Evolutionary conservation across 2,329 filamentous ascomycete species (phyloP), one percentile per base, ranked within the genome.

Genomic region (Penicillium sp.): DNA sequence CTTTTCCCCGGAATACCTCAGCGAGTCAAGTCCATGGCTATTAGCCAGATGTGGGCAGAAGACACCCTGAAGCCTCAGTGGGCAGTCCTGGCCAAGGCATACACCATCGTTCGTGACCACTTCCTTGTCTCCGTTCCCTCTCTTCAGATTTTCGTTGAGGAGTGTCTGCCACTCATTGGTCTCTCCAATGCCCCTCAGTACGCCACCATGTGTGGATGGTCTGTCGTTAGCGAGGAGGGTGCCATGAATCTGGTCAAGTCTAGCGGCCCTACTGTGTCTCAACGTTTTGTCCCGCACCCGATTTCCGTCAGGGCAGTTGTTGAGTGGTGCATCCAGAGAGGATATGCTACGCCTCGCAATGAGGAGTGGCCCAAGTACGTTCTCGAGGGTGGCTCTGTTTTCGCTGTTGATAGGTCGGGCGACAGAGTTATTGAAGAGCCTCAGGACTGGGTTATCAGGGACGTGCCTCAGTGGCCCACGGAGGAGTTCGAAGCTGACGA

Each of bases 71-170:
- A 80, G 61, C 72, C 75, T 55, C 77, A 81, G 59, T 83, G 81
- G 80, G 73, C 73, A 45, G 69, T 84, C 55, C 67, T 83, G 53
- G 78, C 80, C 45, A 82, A 81, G 63, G 79, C 81, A 16, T 84
- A 82, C 73, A 83, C 81, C 31, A 74, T 77, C 55, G 72, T 82
- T 45, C 77, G 81, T 45, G 81, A 83, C 60, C 71, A 77, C 42
- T 78, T 47, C 45, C 1, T 36, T 47, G 21, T 45, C 29, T n/a
- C 21, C 29, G 31, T 18, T 1, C 43, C 43, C 5, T 45, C 27
- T 0, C 29, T 45, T 4, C 6, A 29, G 14, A 6, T 1, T 2
- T 45, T 45, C n/a, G 29, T 45, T 34, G 27, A 32, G 1, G 16
- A 31, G 11, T 45, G 43, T 16, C 27, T 45, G 43, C 43, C 43